Percentiles rank a stretch among this genome's conserved stretches.
Conservation (phyloP, 2,329 filamentous ascomycete genomes). For the Pyricularia sp. region DNA sequence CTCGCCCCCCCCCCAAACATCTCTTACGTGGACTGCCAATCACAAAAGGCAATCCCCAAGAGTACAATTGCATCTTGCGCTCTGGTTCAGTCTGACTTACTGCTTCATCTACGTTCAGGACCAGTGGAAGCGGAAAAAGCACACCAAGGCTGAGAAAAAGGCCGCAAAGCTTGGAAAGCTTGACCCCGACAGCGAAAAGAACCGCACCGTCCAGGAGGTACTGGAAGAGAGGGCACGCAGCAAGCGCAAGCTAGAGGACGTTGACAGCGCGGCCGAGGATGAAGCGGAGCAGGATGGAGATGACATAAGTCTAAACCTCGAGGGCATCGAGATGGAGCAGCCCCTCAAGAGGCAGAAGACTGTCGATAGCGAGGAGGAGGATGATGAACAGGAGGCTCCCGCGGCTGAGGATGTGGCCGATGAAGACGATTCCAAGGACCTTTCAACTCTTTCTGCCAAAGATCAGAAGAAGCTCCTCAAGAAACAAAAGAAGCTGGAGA, state of each 20-base stretch:
- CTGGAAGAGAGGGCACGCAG: slow-evolving; percentile 71
- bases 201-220: slow-evolving; percentile 80
- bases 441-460: slow-evolving; percentile 26
- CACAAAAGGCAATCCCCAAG: not conserved
- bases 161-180: slow-evolving; percentile 54
- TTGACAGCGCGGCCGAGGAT: slow-evolving; percentile 39
- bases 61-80: not conserved
- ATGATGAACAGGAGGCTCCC: slow-evolving; percentile 11
- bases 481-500: slow-evolving; percentile 27
- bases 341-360: slow-evolving; percentile 55
- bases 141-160: slow-evolving; percentile 83
- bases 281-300: slow-evolving; percentile 32
- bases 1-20: not conserved
- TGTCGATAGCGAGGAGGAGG: slow-evolving; percentile 15
- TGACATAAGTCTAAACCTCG: slow-evolving; percentile 27
- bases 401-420: not conserved
- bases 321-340: slow-evolving; percentile 48
- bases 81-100: not conserved
- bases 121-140: slow-evolving; percentile 92
- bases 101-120: slow-evolving; percentile 43
- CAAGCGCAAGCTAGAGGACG: slow-evolving; percentile 70
- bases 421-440: not conserved
- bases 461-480: slow-evolving; percentile 39
- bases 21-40: not conserved
- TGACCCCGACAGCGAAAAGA: slow-evolving; percentile 74